These are phyloP conservation scores for Umbelopsis sp. DNA, from an alignment of 371 early-diverging fungal species.

Conservation along the genomic window DNA sequence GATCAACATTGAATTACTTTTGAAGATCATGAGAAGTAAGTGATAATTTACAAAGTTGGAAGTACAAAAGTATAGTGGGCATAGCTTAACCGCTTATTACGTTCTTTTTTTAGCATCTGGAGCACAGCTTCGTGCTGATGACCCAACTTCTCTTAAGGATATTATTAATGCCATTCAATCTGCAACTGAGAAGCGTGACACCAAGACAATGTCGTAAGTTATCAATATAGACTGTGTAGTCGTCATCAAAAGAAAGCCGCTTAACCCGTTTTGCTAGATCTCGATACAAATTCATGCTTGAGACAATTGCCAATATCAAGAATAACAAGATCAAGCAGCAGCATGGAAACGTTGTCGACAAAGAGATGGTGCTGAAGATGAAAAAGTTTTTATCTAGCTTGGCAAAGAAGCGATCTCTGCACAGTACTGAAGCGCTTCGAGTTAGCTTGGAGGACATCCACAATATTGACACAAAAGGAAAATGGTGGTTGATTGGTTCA, in stretches of 20 bases:
- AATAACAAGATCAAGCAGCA: slow-evolving; percentile 87
- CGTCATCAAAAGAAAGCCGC: not conserved
- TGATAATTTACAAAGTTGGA: not conserved
- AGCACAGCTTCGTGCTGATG: slow-evolving; percentile 87
- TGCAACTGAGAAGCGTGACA: slow-evolving; percentile 55
- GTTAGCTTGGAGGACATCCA: slow-evolving; percentile 90
- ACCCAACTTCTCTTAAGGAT: slow-evolving; percentile 87
- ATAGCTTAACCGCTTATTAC: not conserved
- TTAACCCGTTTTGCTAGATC: slow-evolving; percentile 44
- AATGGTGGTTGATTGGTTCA: slow-evolving; percentile 71
- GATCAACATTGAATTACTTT: slow-evolving; percentile 84
- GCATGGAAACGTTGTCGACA: slow-evolving; percentile 52
- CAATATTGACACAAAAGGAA: slow-evolving; percentile 78
- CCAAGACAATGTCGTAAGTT: slow-evolving; percentile 48
- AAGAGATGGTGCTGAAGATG: slow-evolving; percentile 71
- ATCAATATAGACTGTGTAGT: not conserved
- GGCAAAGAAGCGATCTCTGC: slow-evolving; percentile 62
- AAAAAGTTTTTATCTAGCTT: slow-evolving; percentile 81
- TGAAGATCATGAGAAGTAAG: slow-evolving; percentile 79
- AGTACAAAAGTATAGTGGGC: not conserved
- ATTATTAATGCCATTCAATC: slow-evolving; percentile 77
- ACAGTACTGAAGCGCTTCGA: slow-evolving; percentile 76
- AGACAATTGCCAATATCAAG: slow-evolving; percentile 87
- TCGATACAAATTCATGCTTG: slow-evolving; percentile 92
- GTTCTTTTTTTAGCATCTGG: slow-evolving; percentile 67